These are phyloP conservation scores for Deuterostichococcus epilithicus DNA, from an alignment of 139 green algal species.

Conservation along the genomic window DNA sequence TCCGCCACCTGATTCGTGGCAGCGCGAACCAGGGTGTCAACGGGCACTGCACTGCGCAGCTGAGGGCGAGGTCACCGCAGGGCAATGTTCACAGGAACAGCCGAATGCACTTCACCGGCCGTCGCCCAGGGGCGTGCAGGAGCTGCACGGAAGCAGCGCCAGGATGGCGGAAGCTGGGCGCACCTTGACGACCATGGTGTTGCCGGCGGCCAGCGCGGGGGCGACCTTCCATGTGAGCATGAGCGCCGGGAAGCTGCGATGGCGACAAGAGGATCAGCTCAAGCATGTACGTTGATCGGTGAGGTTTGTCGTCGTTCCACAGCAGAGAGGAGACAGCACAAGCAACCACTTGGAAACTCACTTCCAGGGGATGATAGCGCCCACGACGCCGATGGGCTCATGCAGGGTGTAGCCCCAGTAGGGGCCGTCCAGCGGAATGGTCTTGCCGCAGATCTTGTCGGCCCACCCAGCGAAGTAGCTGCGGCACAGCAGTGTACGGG, in stretches of 20 bases:
- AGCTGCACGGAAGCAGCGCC: no score
- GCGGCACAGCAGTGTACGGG: no score
- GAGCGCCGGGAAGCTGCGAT: conserved; percentile 41
- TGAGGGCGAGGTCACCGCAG: no score
- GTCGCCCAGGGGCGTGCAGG: background rate
- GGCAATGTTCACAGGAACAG: no score
- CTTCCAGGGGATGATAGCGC: conserved; percentile 58
- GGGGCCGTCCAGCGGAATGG: conserved; percentile 42
- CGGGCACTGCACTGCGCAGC: no score
- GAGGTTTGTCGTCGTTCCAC: background rate
- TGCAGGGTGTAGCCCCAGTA: conserved; percentile 35
- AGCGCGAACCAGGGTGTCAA: background rate
- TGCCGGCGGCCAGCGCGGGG: conserved; percentile 47
- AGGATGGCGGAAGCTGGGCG: background rate
- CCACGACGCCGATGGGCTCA: conserved; percentile 45
- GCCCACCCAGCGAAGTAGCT: conserved; percentile 62
- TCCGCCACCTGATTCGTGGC: conserved; percentile 25
- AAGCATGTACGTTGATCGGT: background rate
- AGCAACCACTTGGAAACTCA: background rate
- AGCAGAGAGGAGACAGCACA: background rate
- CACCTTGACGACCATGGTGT: conserved; percentile 51
- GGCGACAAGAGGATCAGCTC: background rate
- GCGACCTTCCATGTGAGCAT: conserved; percentile 57
- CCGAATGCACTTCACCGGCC: no score
- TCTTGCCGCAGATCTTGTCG: conserved; percentile 71